These are phyloP conservation scores for Aspergillus uvarum DNA, from an alignment of 2,329 filamentous ascomycete genomes.

Conservation along the genomic window DNA sequence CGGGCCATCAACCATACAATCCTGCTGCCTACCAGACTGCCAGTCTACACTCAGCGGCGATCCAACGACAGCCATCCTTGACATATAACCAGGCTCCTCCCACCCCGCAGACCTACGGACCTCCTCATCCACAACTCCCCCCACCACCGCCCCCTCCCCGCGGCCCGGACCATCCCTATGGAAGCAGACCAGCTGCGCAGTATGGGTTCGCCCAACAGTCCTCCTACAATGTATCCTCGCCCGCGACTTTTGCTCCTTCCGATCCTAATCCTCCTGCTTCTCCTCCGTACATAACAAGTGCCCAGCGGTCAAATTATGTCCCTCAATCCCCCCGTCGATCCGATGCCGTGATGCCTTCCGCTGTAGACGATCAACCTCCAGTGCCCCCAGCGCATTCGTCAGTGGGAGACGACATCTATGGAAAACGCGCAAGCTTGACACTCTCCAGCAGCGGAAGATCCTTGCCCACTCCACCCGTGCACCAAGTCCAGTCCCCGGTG, in stretches of 20 bases:
- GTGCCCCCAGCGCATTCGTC: constrained; percentile 34
- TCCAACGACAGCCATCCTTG: constrained; percentile 34
- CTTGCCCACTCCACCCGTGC: constrained; percentile 50
- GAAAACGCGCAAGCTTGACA: constrained; percentile 28
- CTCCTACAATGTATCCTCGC: constrained; percentile 28
- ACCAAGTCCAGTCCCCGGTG: constrained; percentile 51
- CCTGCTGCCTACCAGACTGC: constrained; percentile 50
- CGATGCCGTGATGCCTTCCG: constrained; percentile 18
- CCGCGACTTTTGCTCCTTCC: constrained; percentile 17
- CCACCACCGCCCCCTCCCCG: constrained; percentile 43
- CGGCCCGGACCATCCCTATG: constrained; percentile 39
- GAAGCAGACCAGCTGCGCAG: constrained; percentile 34
- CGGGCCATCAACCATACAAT: constrained; percentile 48
- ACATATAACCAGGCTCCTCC: constrained; percentile 31
- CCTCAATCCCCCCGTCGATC: constrained; percentile 25
- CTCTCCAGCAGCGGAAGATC: constrained; percentile 39
- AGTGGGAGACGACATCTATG: constrained; percentile 26
- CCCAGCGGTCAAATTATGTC: constrained; percentile 25
- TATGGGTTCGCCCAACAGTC: constrained; percentile 30
- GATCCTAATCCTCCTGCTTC: constrained; percentile 19
- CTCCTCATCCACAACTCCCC: constrained; percentile 26
- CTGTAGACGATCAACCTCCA: constrained; percentile 34
- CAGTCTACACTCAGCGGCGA: constrained; percentile 31
- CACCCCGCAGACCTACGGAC: constrained; percentile 34
- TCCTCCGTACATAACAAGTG: constrained; percentile 24